These are phyloP conservation scores for Fraxinus sp. DNA, from an alignment of 305 asterid species.

Conservation along the genomic window DNA sequence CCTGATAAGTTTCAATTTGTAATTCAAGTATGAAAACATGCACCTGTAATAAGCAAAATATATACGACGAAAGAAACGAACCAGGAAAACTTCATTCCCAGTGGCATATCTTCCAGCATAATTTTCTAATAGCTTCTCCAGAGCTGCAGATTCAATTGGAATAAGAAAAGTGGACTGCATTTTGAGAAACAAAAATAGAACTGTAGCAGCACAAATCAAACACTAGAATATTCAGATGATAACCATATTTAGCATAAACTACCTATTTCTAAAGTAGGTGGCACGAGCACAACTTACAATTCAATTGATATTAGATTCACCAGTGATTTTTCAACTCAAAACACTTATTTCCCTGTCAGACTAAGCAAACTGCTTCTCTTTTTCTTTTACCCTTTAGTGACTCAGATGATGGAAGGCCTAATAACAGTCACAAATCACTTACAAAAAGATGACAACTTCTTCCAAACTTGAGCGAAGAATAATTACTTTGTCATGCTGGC, in stretches of 20 bases:
- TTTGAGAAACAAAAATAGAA: neutral
- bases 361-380: neutral
- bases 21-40: neutral
- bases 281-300: neutral
- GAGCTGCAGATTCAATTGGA: conserved; percentile 51
- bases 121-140: conserved; percentile 71
- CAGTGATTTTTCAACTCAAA: neutral
- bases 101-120: conserved; percentile 83
- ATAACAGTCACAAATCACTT: neutral
- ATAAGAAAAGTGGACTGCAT: neutral
- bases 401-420: neutral
- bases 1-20: neutral
- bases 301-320: conserved; percentile 2
- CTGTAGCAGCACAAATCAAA: neutral
- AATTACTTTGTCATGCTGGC: neutral
- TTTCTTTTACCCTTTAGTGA: neutral
- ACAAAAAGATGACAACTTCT: neutral
- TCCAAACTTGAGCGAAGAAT: neutral
- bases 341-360: neutral
- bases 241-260: neutral
- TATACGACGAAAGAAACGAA: conserved; percentile 28
- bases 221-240: neutral
- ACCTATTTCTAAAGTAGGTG: neutral
- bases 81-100: conserved; percentile 74
- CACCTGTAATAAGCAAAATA: neutral